Base-by-base conservation (phyloP, 306 rosid genomes). In the Datisca glomerata region DNA sequence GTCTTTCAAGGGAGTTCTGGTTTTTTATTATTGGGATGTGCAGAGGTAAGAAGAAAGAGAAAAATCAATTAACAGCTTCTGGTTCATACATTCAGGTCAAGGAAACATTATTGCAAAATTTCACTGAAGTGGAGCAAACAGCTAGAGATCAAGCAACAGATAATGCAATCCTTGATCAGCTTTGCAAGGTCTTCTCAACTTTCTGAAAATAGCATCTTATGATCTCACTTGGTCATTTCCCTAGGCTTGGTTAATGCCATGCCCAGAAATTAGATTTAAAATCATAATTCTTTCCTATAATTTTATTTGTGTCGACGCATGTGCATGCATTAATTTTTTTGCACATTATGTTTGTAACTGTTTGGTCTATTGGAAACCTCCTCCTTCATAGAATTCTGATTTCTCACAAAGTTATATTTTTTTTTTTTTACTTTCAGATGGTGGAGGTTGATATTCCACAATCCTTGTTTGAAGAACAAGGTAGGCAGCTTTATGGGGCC, bases 81-180 rank as follows among this genome's bases (percentile, higher is more conserved):
- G 12, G 53, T 28, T 33, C 40, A 12, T 54, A 62, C 67, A 34
- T 37, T 32, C 66, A 87, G 97, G 97, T 77, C 57, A 80, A 74
- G 71, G 85, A 79, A 58, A 47, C 59, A 15, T 57, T 87, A 50
- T 67, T 79, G 38, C 71, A 83, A 62, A 79, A 61, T 65, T 87
- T 63, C 64, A 63, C 4, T 42, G 97, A 83, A 71, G 55, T 72
- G 57, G 97, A 83, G 60, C 89, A 76, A 78, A 62, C 82, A 43
- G 97, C 97, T 45, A 75, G 45, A 73, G 97, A 87, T 46, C 94
- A 87, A 65, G 97, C 93, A 39, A 71, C 94, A 18, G 97, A 87
- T 68, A 87, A 79, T 53, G 89, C 83, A 49, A 79, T 87, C 63
- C 67, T 87, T 44, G 83, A 76, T 43, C 79, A 67, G 48, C 63